Evolutionary conservation across 768 basidiomycete genomes (phyloP), one percentile per base, ranked within the genome.

Genomic region (Tricholoma sp.): DNA sequence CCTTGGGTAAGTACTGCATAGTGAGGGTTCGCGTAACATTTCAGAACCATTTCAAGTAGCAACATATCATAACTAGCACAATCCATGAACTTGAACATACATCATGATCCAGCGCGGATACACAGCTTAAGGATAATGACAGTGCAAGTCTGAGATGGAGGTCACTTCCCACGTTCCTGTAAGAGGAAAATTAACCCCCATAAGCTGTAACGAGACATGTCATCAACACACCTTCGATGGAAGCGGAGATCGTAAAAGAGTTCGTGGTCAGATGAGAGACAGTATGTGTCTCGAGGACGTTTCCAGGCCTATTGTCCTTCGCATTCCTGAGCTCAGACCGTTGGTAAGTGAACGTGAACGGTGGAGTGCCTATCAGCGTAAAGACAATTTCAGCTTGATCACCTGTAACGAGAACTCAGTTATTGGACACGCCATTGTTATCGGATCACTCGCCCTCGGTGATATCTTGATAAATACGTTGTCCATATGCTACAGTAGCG

Each of bases 371-470:
- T 32, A 86, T 78, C 53, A 99, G 81, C 2, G 86, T 86, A 71
- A 99, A 97, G 41, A 88, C 73, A 57, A 99, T 97, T 70, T 94
- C 91, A n/a, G 96, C 94, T 75, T 97, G 89, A 66, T 94, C 91
- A 52, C 91, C 90, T 91, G 59, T 59, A 10, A 20, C 13, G 2
- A 37, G 18, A 36, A 18, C 6, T 49, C 3, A 29, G 51, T 11
- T 18, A 13, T 47, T 10, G 32, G 13, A 4, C 7, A 34, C 20
- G 42, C 53, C 15, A 31, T n/a, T 13, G 44, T 20, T 54, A 39
- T 28, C n/a, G 20, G 36, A 50, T 31, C 15, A 63, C 74, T 49
- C 58, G 84, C 94, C 95, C 76, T 97, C 95, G 55, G 94, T 86
- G 52, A 98, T 89, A 65, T 93, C 87, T 68, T 95, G 89, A 65